Evolutionary conservation across 176 grass and related monocot species (phyloP).

Genomic region (Oryza longistaminata): DNA sequence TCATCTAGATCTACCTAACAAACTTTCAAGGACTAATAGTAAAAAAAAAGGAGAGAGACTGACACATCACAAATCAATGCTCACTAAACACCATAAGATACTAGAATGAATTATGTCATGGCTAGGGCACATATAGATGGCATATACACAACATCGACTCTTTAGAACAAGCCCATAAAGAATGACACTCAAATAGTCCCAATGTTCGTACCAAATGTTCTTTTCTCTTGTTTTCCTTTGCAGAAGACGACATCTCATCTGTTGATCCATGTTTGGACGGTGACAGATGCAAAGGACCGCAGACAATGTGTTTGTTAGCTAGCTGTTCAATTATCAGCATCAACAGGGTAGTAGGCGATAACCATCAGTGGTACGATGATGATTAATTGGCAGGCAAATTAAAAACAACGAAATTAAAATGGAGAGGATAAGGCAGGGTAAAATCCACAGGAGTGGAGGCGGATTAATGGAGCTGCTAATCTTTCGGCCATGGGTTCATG

Average conservation of each 20-base stretch:
- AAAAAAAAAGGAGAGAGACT: neutral
- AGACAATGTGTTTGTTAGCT: neutral
- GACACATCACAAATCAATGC: neutral
- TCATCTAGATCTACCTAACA: neutral
- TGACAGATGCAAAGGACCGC: neutral
- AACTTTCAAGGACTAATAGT: neutral
- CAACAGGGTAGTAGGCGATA: neutral
- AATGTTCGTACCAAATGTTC: neutral
- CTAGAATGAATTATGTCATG: neutral
- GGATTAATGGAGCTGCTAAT: conserved; percentile 33
- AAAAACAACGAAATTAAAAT: neutral
- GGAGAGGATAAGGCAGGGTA: neutral
- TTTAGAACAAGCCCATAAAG: neutral
- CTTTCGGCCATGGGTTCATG: conserved; percentile 6
- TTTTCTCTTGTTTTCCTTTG: neutral
- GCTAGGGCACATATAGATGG: neutral
- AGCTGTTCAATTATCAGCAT: neutral
- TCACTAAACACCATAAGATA: neutral
- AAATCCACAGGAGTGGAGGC: neutral
- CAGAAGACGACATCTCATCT: neutral
- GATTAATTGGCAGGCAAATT: neutral
- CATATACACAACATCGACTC: neutral
- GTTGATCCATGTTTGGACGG: neutral
- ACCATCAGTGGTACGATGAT: neutral
- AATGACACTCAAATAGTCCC: neutral